Evolutionary conservation across 805 yeast genomes (phyloP), one percentile per base, ranked within the genome.

Genomic region (Starmerella gropengiesseri): DNA sequence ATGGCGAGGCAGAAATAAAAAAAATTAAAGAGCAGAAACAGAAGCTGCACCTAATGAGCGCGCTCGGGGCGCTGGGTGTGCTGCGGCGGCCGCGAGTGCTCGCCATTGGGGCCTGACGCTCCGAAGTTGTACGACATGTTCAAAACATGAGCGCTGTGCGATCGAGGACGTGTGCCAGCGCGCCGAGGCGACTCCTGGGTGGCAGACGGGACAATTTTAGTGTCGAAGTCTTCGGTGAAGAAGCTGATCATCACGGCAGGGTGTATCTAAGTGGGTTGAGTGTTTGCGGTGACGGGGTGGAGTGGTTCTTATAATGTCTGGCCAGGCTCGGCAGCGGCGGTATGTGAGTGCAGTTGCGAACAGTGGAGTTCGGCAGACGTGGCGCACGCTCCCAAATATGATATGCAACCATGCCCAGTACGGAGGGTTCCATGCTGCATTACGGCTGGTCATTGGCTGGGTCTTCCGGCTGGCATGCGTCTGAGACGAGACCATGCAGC

Each of bases 171-270:
- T 29, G 41, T 37, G 26, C 27, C 11, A 8, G 17, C 22, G 28
- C 22, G 23, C 35, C 19, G 35, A 29, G 41, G 35, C 7, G 37
- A 34, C n/a, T 17, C 31, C 13, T 25, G 25, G 12, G 22, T 16
- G 18, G 28, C 18, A 14, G 22, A 7, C n/a, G 37, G 3, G 8
- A 13, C 28, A 6, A 19, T 19, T 29, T 41, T 45, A 21, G 7
- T 20, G 14, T 40, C 40, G 25, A 48, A 48, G 32, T 48, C 40
- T 28, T 48, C 51, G 11, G 34, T 34, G 30, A 48, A 48, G 19
- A 43, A 43, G 13, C 48, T 47, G 8, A 40, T 35, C 51, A 48
- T 47, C 19, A 17, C 12, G 3, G 19, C 12, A n/a, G n/a, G n/a
- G n/a, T n/a, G n/a, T n/a, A n/a, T n/a, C n/a, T n/a, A n/a, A n/a